Evolutionary conservation across 139 green algal species (phyloP), one percentile per base, ranked within the genome.

Genomic region (Gonium pectorale): DNA sequence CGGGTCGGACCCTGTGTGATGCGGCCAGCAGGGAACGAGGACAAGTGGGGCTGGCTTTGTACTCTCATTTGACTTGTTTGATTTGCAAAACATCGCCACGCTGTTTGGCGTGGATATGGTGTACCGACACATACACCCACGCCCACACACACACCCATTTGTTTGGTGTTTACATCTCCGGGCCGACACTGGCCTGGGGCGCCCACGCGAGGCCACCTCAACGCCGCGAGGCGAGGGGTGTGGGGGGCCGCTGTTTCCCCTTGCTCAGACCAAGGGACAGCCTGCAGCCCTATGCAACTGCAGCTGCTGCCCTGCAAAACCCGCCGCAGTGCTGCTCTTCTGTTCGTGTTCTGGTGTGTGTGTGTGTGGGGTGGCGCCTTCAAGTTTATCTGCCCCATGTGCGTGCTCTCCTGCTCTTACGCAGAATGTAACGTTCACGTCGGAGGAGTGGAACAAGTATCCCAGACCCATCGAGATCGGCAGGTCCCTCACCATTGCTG

Each of bases 381-480:
- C 56, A n/a, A 22, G 56, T 64, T 6, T n/a, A 33, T 64, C 19
- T 64, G 15, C 24, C 56, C 56, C 22, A 15, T n/a, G 27, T 64
- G 6, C 56, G 19, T n/a, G n/a, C 24, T 33, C 56, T 9, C 64
- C 64, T 2, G 5, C 64, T 29, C 9, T 3, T 9, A 26, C 67
- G 7, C 29, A 77, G 68, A 56, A 44, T 43, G 43, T 77, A 2
- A 62, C 27, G 7, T 77, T 77, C 68, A 62, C 68, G 0, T 15
- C 21, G 8, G 68, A 43, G 6, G 68, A 40, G 41, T 77, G 68
- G 68, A 43, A 77, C 68, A 60, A 60, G 68, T 77, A 43, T 29
- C 68, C 68, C 5, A 29, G 68, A 7, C 68, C 68, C 26, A 35
- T 77, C 8, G 43, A 27, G 1, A 60, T 77, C 68, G 60, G 27